A percentile compares a stretch with the other conserved stretches of the same genome.
Evolutionary conservation across 176 grass and related monocot species (phyloP).

Genomic region (Rhynchospora tenuis): DNA sequence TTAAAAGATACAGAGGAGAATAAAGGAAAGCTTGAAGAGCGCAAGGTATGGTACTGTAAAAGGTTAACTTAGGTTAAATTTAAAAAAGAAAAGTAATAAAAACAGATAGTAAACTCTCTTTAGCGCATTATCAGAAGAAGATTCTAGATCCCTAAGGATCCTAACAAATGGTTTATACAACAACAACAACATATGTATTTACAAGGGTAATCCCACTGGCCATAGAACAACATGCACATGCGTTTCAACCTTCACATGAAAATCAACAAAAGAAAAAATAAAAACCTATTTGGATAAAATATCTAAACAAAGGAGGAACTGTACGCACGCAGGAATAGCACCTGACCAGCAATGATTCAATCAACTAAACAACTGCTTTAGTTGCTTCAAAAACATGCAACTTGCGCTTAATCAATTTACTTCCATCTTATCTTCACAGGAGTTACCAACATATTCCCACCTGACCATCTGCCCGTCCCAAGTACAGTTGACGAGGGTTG

Average conservation of each 20-base stretch:
- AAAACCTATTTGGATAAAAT: background rate
- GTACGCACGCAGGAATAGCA: background rate
- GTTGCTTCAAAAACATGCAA: background rate
- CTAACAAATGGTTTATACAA: background rate
- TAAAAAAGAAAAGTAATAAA: background rate
- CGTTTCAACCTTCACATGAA: background rate
- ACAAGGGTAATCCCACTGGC: background rate
- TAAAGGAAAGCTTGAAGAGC: background rate
- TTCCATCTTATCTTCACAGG: constrained; percentile 13
- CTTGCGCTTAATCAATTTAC: background rate
- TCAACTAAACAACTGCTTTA: background rate
- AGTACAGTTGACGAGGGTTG: constrained; percentile 63
- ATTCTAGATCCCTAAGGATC: background rate
- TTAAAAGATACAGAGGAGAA: background rate
- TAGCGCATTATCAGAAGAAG: background rate
- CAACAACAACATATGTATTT: background rate
- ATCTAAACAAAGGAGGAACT: background rate
- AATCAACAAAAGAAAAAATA: background rate
- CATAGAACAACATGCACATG: background rate
- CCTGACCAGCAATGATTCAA: background rate
- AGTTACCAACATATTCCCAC: constrained; percentile 40
- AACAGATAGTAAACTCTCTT: background rate
- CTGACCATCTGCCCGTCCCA: constrained; percentile 50
- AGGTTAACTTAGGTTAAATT: background rate
- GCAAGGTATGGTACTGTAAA: constrained; percentile 1